Conservation (phyloP, 495 filamentous ascomycete genomes). For the Trichoderma erinaceum region DNA sequence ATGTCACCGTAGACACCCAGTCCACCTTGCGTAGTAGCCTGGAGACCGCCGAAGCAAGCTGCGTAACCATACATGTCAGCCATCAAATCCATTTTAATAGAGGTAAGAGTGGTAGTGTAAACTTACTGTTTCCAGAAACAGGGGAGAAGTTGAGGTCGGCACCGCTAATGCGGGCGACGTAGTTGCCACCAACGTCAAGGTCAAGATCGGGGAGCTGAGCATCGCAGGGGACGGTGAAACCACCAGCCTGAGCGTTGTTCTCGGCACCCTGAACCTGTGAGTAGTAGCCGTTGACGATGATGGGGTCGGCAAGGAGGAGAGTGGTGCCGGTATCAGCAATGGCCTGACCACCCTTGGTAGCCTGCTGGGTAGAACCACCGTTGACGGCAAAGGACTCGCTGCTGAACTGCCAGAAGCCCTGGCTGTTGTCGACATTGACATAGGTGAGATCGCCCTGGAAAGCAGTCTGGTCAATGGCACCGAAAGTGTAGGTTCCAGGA, state of each 20-base stretch:
- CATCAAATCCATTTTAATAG: not conserved
- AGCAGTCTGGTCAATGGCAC: conserved; percentile 58
- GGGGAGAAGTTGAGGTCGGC: conserved; percentile 36
- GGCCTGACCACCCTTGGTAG: conserved; percentile 29
- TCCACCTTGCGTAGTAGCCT: conserved; percentile 43
- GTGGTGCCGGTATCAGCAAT: conserved; percentile 67
- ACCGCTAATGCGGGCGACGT: conserved; percentile 53
- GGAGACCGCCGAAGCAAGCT: conserved; percentile 53
- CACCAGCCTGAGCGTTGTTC: conserved; percentile 45
- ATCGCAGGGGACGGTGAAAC: conserved; percentile 37
- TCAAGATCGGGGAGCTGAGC: conserved; percentile 30
- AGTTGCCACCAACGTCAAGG: conserved; percentile 42
- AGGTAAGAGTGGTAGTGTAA: not conserved
- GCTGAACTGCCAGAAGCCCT: conserved; percentile 70
- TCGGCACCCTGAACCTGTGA: conserved; percentile 49
- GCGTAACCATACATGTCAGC: conserved; percentile 10
- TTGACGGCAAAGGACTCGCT: conserved; percentile 52
- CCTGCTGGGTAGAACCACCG: conserved; percentile 29
- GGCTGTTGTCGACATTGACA: conserved; percentile 46
- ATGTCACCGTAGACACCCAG: conserved; percentile 66
- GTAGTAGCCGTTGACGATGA: conserved; percentile 63
- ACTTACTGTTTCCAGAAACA: conserved; percentile 17
- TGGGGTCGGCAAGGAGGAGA: conserved; percentile 53
- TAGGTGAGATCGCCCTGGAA: conserved; percentile 62
- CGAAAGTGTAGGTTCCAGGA: conserved; percentile 69